A percentile compares a stretch with the other conserved stretches of the same genome.
These are phyloP conservation scores for Globisporangium rhizosaccharum DNA, from an alignment of 352 stramenopile species.

Conservation along the genomic window DNA sequence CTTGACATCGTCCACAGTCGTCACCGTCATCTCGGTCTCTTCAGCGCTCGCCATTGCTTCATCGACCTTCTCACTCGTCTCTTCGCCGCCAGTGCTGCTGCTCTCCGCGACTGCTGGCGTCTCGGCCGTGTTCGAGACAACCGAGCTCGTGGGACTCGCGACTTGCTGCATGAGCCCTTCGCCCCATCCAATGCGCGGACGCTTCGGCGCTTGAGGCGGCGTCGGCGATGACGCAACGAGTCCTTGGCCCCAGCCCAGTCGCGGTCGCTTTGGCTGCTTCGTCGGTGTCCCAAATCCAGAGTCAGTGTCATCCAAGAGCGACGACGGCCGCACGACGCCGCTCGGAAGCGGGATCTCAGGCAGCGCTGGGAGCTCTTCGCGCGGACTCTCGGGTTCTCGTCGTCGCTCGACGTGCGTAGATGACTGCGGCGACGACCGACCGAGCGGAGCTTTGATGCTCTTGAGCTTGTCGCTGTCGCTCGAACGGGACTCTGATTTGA, in stretches of 20 bases:
- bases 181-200: constrained; percentile 77
- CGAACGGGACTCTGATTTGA: neutral
- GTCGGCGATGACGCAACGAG: constrained; percentile 61
- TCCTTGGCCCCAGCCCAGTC: constrained; percentile 80
- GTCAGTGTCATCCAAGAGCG: constrained; percentile 12
- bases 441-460: neutral
- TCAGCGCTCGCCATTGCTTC: constrained; percentile 2
- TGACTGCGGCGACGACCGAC: constrained; percentile 5
- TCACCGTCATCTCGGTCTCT: neutral
- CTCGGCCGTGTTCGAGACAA: constrained; percentile 11
- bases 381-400: constrained; percentile 5
- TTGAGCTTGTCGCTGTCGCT: constrained; percentile 5
- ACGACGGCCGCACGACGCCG: constrained; percentile 4
- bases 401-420: neutral
- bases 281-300: constrained; percentile 31
- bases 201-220: constrained; percentile 35
- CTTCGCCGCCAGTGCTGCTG: neutral
- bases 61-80: neutral
- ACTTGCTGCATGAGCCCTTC: constrained; percentile 56
- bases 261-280: constrained; percentile 50
- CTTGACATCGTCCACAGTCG: neutral
- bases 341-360: constrained; percentile 57
- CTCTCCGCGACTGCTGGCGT: neutral
- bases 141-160: constrained; percentile 8
- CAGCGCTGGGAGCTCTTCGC: constrained; percentile 55